These are phyloP conservation scores for Skeletonema potamos DNA, from an alignment of 108 stramenopile species.

Conservation along the genomic window DNA sequence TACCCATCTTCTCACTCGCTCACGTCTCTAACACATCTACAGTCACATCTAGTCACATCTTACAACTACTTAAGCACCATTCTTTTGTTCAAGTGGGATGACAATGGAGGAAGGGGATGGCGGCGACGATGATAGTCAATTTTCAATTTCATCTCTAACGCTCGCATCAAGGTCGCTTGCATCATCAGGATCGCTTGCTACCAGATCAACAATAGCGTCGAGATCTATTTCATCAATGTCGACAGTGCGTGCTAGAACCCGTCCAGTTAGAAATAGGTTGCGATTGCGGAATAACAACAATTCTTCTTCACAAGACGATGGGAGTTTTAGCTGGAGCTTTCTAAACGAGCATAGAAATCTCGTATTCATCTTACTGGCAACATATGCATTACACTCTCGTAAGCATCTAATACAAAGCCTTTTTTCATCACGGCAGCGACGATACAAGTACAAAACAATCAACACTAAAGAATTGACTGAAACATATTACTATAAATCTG, in stretches of 20 bases:
- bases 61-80: no score
- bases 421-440: background rate
- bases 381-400: background rate
- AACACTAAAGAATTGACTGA: constrained; percentile 15
- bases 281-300: background rate
- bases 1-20: no score
- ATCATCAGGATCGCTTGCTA: background rate
- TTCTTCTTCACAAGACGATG: background rate
- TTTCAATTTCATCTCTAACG: background rate
- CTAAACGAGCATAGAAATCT: background rate
- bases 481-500: background rate
- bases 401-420: background rate
- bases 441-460: constrained; percentile 11
- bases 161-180: no score
- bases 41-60: no score
- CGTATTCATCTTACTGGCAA: background rate
- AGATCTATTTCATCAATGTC: background rate
- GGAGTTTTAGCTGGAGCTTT: background rate
- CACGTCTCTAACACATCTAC: no score
- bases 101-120: background rate
- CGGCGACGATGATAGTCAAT: background rate
- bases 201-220: background rate
- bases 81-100: no score
- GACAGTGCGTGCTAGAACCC: background rate
- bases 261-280: background rate